Evolutionary conservation across 495 filamentous ascomycete genomes (phyloP).

Genomic region (Glonium stellatum): DNA sequence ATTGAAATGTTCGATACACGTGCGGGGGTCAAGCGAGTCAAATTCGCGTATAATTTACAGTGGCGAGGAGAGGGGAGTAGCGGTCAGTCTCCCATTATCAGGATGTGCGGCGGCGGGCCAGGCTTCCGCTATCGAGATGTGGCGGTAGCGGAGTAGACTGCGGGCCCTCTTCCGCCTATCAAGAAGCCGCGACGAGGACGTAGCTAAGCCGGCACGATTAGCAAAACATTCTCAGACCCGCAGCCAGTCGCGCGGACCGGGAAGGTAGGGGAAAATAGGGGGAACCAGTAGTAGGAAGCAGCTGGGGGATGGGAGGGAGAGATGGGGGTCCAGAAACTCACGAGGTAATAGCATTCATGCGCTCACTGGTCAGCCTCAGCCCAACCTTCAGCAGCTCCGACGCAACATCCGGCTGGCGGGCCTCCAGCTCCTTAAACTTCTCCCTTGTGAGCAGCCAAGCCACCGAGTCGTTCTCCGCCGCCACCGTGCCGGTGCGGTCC

Average conservation of each 20-base stretch:
- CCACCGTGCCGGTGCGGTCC: constrained; percentile 74
- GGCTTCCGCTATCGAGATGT: too few species aligned
- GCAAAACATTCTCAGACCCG: background rate
- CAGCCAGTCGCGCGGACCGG: too few species aligned
- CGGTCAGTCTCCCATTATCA: too few species aligned
- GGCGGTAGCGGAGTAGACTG: too few species aligned
- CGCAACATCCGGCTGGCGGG: constrained; percentile 64
- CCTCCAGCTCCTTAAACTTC: constrained; percentile 64
- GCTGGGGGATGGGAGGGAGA: background rate
- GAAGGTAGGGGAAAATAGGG: too few species aligned
- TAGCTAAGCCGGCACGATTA: background rate
- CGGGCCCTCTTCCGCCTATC: background rate
- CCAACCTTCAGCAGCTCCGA: constrained; percentile 75
- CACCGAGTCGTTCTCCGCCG: constrained; percentile 71
- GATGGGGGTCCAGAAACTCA: constrained; percentile 7
- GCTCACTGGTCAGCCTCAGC: constrained; percentile 80
- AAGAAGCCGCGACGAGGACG: background rate
- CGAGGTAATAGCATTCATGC: constrained; percentile 79
- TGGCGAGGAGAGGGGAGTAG: too few species aligned
- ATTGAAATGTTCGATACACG: background rate
- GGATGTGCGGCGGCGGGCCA: too few species aligned
- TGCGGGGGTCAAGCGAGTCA: background rate
- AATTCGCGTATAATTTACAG: background rate
- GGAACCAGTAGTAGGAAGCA: too few species aligned
- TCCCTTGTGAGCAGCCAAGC: constrained; percentile 70